Percentiles rank a stretch among this genome's conserved stretches.
These are phyloP conservation scores for Fusarium sp. DNA, from an alignment of 2,329 filamentous ascomycete species.

Conservation along the genomic window DNA sequence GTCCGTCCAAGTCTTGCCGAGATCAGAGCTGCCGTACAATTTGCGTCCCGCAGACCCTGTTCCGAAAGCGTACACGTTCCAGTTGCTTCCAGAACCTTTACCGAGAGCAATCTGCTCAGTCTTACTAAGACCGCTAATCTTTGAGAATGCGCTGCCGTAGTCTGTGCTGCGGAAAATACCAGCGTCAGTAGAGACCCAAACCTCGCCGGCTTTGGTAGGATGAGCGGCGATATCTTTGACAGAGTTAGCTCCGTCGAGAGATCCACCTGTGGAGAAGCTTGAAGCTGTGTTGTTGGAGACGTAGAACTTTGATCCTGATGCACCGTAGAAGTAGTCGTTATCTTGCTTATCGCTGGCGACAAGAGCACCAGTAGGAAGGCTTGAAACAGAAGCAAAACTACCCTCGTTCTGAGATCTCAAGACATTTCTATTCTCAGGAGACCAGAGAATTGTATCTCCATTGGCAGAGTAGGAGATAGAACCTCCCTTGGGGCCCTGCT, in stretches of 20 bases:
- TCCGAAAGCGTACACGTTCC: conserved; percentile 62
- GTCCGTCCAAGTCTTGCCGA: conserved; percentile 57
- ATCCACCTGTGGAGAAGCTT: conserved; percentile 55
- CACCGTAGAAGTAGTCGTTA: conserved; percentile 64
- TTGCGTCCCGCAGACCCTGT: conserved; percentile 54
- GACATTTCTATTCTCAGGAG: conserved; percentile 52
- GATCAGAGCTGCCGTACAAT: conserved; percentile 58
- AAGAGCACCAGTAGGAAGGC: conserved; percentile 56
- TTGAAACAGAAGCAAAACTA: conserved; percentile 57
- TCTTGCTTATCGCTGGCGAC: conserved; percentile 66
- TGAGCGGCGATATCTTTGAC: conserved; percentile 67
- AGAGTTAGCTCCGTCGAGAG: conserved; percentile 52
- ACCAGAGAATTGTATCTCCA: conserved; percentile 61
- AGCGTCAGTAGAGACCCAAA: conserved; percentile 66
- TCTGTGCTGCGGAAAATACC: conserved; percentile 66
- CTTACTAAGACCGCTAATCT: conserved; percentile 51
- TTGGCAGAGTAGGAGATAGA: conserved; percentile 62
- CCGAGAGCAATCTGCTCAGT: conserved; percentile 58
- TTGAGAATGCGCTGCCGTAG: conserved; percentile 60
- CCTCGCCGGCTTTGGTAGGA: conserved; percentile 67
- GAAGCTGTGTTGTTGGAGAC: conserved; percentile 60
- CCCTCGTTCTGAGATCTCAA: conserved; percentile 54
- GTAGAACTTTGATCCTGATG: conserved; percentile 59
- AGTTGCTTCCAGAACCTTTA: conserved; percentile 50
- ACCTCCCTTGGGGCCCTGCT: conserved; percentile 56